These are phyloP conservation scores for Paspalum notatum DNA, from an alignment of 176 grass and related monocot species.

Conservation along the genomic window DNA sequence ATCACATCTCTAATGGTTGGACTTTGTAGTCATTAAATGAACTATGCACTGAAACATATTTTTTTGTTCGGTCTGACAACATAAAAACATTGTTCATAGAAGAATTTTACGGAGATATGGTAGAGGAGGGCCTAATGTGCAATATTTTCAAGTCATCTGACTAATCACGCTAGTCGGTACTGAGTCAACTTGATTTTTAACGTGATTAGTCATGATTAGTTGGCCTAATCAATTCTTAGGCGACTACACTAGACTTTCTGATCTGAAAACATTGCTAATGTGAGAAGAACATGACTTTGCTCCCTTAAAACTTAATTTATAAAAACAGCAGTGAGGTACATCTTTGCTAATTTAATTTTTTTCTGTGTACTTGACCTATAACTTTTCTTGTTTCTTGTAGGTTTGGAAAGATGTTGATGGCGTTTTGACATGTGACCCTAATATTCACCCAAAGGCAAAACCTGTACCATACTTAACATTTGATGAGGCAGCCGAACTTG, in stretches of 20 bases:
- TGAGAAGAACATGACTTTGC: not conserved
- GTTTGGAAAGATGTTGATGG: conserved; percentile 99
- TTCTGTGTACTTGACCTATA: not conserved
- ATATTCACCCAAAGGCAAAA: conserved; percentile 75
- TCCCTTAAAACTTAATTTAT: not conserved
- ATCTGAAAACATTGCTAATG: not conserved
- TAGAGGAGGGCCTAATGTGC: not conserved
- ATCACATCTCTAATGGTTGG: not conserved
- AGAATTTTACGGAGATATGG: not conserved
- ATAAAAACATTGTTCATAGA: not conserved
- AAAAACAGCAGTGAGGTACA: not conserved
- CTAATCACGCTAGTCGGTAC: no score
- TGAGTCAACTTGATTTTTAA: no score
- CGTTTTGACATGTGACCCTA: conserved; percentile 94
- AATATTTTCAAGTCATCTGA: no score
- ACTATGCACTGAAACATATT: not conserved
- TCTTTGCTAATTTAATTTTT: not conserved
- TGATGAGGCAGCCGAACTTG: conserved; percentile 98
- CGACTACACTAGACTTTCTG: no score
- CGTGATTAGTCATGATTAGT: no score
- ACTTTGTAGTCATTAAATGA: not conserved
- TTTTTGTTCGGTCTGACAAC: not conserved
- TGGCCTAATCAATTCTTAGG: no score
- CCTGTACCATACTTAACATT: conserved; percentile 93
- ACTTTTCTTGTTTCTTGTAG: conserved; percentile 38